Evolutionary conservation across 257 asterid species (phyloP), one percentile per base, ranked within the genome.

Genomic region (Capsicum pubescens): DNA sequence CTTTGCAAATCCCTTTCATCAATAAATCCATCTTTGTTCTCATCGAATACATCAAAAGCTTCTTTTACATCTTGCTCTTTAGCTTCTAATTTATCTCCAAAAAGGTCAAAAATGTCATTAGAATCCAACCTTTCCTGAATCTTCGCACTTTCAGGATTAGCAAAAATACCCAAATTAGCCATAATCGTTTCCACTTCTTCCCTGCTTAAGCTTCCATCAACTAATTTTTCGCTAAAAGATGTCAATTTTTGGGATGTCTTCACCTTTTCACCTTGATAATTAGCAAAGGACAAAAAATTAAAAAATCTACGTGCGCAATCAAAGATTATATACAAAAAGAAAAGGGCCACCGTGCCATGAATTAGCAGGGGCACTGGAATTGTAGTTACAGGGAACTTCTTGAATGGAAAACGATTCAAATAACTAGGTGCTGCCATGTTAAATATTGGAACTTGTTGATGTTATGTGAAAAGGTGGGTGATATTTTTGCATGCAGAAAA

Each of bases 11-110:
- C 98, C 63, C 35, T n/a, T 7, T 90, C 96, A 78, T 95, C 97
- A 19, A 95, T 90, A 83, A 90, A 91, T 19, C 99, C 99, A 88
- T 95, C 99, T 79, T 83, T 77, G 21, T 93, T 91, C 35, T 83
- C 84, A 69, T 95, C 99, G 61, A 91, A 95, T 56, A 92, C 93
- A 17, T 90, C 91, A 21, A 95, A 95, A 55, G 98, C 96, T 32
- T 85, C 93, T 68, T 76, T 88, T 74, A 91, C 89, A 84, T 95
- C 98, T 16, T 89, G 90, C 87, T 81, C 82, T 11, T 88, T 81
- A 2, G 90, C 87, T 12, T 55, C 85, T 64, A 87, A 84, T 84
- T 91, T 92, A 78, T 93, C 97, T 7, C 84, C 84, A 19, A 94
- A 93, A 21, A 90, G 71, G 59, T 87, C 68, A 1, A n/a, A 84